Evolutionary conservation across 2,329 filamentous ascomycete genomes (phyloP).

Genomic region (Decorospora gaudefroyi): DNA sequence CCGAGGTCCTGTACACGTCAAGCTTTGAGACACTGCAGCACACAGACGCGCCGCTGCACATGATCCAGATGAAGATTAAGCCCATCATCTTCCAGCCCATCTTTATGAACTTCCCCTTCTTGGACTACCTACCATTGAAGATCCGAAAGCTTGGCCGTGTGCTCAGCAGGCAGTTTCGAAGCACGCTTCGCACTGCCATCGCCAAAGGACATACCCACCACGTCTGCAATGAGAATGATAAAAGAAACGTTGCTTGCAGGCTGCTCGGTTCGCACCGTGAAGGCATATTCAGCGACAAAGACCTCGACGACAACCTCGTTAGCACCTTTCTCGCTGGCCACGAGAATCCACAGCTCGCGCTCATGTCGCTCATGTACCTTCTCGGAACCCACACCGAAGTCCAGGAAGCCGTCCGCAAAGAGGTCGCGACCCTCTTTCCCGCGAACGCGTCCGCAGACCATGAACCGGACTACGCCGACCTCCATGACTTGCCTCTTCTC

Average conservation of each 20-base stretch:
- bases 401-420: conserved; percentile 27
- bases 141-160: conserved; percentile 25
- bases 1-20: conserved; percentile 39
- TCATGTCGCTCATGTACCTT: conserved; percentile 36
- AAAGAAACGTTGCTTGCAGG: conserved; percentile 25
- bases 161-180: conserved; percentile 27
- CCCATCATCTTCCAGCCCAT: conserved; percentile 35
- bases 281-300: conserved; percentile 30
- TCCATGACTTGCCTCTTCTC: conserved; percentile 51
- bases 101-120: conserved; percentile 35
- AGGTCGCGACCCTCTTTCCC: conserved; percentile 24
- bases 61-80: conserved; percentile 33
- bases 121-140: conserved; percentile 29
- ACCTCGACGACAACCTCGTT: conserved; percentile 35
- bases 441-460: conserved; percentile 17
- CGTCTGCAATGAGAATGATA: conserved; percentile 29
- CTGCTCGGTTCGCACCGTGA: conserved; percentile 29
- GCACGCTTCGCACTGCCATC: conserved; percentile 26
- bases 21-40: conserved; percentile 34
- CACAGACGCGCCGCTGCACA: conserved; percentile 25
- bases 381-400: conserved; percentile 26
- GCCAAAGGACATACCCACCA: conserved; percentile 32
- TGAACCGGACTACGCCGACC: conserved; percentile 25
- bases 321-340: conserved; percentile 36
- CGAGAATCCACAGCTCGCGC: conserved; percentile 33